Base-by-base conservation (phyloP, 1,284 basidiomycete species). In the Pholiota adiposa region DNA sequence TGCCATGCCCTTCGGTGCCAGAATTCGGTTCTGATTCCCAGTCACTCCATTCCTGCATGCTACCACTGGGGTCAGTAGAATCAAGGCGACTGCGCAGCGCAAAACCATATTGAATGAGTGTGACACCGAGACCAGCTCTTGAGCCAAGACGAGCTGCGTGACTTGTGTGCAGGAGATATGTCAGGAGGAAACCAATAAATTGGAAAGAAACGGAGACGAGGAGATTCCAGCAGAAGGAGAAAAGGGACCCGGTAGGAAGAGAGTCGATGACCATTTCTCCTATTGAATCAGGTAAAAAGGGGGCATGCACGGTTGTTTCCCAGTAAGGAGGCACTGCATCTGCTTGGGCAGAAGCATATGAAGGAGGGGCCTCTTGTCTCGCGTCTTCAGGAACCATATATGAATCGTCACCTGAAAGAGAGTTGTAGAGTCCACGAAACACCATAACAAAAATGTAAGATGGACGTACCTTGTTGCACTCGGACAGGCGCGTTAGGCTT, bases 261-360 rank as follows among this genome's bases (percentile, higher is more conserved):
- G 83, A 83, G 61, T 93, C 91, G 66, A 93, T 84, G 64, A 92
- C 84, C 75, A 93, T 83, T 66, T 91, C 89, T 46, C 90, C 90
- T 33, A 79, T 70, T 3, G 76, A 69, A 62, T 79, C 80, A 25
- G 83, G 73, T 14, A 84, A 76, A 58, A 88, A 88, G 6, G 91
- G 90, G 23, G 90, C 88, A 66, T 98, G 93, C 23, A 98, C 88
- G 1, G 96, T 97, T 5, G 95, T 98, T 71, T 98, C 97, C 90
- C 96, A 98, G 75, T 99, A 99, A 0, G 96, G 93, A 1, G 97
- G 97, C 1, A 96, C 96, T 12, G 95, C 88, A 74, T 99, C 97
- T 9, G 94, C 90, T 67, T 97, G 90, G 4, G 97, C 97, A 33
- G 88, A 82, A 46, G 94, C 90, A 75, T 99, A 99, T 3, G 89